These are phyloP conservation scores for Conticribra guillardii DNA, from an alignment of 108 stramenopile genomes.

Conservation along the genomic window DNA sequence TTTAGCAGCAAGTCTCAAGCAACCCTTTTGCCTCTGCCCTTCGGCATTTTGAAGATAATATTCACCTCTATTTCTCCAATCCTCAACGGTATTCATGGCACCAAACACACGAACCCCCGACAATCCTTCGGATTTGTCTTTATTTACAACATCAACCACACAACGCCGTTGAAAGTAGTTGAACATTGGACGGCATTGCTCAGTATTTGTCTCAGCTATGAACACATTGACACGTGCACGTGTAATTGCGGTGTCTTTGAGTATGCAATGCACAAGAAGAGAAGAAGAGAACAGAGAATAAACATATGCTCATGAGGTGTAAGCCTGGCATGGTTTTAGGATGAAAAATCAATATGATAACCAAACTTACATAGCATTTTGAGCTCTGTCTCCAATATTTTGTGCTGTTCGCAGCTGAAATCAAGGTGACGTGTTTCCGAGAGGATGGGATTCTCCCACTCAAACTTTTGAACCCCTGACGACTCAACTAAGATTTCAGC, in stretches of 20 bases:
- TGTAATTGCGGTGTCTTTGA: slow-evolving; percentile 50
- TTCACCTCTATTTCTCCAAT: slow-evolving; percentile 52
- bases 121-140: slow-evolving; percentile 19
- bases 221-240: slow-evolving; percentile 47
- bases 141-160: slow-evolving; percentile 42
- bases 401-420: slow-evolving; percentile 32
- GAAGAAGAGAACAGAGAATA: no score
- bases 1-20: slow-evolving; percentile 48
- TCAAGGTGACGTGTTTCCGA: slow-evolving; percentile 34
- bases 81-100: slow-evolving; percentile 33
- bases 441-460: slow-evolving; percentile 31
- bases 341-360: neutral
- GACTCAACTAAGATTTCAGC: neutral
- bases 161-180: slow-evolving; percentile 39
- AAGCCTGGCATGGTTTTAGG: no score
- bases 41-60: slow-evolving; percentile 53
- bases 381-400: slow-evolving; percentile 48
- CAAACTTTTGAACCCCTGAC: slow-evolving; percentile 35
- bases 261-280: no score
- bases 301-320: no score
- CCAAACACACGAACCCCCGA: slow-evolving; percentile 44
- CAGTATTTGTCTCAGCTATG: slow-evolving; percentile 42
- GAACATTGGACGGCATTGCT: slow-evolving; percentile 41
- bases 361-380: slow-evolving; percentile 34
- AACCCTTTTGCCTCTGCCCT: slow-evolving; percentile 28